phyloP scores from a whole-genome alignment of 495 filamentous ascomycete genomes.

The Neurospora tetrasperma region DNA sequence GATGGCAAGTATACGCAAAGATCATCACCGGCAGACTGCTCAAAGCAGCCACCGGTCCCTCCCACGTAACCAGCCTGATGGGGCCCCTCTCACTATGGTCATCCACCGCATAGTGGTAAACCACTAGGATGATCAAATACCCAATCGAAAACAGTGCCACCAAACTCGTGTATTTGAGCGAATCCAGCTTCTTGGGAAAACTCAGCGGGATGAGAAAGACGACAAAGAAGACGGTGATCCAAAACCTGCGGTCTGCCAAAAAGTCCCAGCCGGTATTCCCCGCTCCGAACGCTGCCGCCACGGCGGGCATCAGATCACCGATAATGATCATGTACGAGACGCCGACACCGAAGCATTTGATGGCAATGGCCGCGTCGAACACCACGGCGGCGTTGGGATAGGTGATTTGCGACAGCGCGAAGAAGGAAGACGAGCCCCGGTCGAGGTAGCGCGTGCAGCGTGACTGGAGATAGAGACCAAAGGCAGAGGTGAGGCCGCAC shows the following conservation, averaged over 20 bases:
- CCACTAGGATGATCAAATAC: constrained; percentile 82
- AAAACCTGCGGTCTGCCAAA: constrained; percentile 83
- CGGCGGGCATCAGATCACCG: constrained; percentile 94
- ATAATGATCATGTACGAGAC: constrained; percentile 98
- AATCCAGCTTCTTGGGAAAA: constrained; percentile 83
- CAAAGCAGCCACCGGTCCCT: constrained; percentile 64
- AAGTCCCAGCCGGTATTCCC: constrained; percentile 51
- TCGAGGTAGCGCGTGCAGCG: constrained; percentile 89
- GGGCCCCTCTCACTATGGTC: constrained; percentile 59
- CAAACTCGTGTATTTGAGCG: constrained; percentile 92
- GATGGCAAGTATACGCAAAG: constrained; percentile 97
- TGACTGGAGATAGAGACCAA: constrained; percentile 90
- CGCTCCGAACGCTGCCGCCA: constrained; percentile 59
- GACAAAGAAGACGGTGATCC: constrained; percentile 97
- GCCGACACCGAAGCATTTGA: constrained; percentile 97
- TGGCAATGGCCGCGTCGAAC: constrained; percentile 91
- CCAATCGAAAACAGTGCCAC: constrained; percentile 86
- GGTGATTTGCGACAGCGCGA: constrained; percentile 87
- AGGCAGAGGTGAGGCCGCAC: constrained; percentile 78
- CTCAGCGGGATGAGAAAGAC: constrained; percentile 88
- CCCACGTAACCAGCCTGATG: constrained; percentile 65
- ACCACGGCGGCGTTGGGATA: constrained; percentile 94
- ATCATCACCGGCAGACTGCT: constrained; percentile 89
- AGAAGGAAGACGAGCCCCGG: constrained; percentile 70
- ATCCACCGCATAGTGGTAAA: constrained; percentile 83